phyloP scores from a whole-genome alignment of 2,329 filamentous ascomycete genomes.

The Coniochaeta ligniaria region DNA sequence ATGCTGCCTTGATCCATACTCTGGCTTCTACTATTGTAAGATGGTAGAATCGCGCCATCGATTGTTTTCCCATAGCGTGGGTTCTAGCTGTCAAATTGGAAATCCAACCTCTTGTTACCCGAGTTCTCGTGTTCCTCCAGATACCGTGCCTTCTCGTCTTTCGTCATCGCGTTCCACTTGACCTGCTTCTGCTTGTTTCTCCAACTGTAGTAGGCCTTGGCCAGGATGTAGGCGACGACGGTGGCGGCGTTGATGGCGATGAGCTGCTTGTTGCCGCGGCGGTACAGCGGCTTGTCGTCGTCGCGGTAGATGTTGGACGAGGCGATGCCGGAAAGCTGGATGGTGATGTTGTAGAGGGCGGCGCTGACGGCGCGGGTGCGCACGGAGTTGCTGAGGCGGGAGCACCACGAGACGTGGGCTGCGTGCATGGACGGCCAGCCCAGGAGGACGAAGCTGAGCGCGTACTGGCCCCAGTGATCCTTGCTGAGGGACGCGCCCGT shows the following conservation, averaged over 20 bases:
- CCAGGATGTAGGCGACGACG: constrained; percentile 36
- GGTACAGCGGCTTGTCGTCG: constrained; percentile 10
- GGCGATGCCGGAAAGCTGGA: constrained; percentile 22
- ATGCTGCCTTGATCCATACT: too few species aligned
- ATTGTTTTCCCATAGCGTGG: too few species aligned
- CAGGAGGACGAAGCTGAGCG: background rate
- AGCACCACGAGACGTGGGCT: constrained; percentile 47
- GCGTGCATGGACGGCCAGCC: constrained; percentile 29
- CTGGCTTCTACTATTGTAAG: too few species aligned
- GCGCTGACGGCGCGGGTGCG: constrained; percentile 49
- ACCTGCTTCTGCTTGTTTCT: constrained; percentile 35
- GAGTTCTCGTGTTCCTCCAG: constrained; percentile 28
- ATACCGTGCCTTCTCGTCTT: constrained; percentile 27
- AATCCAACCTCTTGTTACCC: constrained; percentile 36
- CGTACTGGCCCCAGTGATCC: background rate
- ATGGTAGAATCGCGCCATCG: too few species aligned
- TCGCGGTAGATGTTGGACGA: constrained; percentile 26
- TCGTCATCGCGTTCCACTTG: constrained; percentile 40
- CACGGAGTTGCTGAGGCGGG: constrained; percentile 50
- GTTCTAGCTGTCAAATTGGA: constrained; percentile 28
- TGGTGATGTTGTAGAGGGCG: constrained; percentile 44
- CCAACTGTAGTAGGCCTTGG: constrained; percentile 45
- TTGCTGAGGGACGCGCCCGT: background rate
- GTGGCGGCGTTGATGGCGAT: constrained; percentile 34
- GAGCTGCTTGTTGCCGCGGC: constrained; percentile 10